These are phyloP conservation scores for Colletotrichum paranaense DNA, from an alignment of 2,329 filamentous ascomycete genomes.

Conservation along the genomic window DNA sequence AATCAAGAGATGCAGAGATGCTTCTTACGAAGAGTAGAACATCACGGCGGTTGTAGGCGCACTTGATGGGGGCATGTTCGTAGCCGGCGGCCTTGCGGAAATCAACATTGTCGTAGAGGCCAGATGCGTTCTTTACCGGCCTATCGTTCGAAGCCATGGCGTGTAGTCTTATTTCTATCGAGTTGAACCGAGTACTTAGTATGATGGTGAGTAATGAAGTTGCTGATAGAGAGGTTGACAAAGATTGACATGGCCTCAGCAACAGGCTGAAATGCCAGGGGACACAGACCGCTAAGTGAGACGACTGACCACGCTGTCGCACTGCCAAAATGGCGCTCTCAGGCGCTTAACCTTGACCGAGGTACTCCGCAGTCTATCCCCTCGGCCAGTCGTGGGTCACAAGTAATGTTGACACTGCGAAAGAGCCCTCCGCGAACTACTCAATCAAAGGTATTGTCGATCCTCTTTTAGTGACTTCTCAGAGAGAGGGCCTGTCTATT, in stretches of 20 bases:
- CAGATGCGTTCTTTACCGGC: slow-evolving; percentile 49
- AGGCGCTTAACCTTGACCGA: background rate
- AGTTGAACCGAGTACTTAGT: background rate
- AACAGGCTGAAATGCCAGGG: background rate
- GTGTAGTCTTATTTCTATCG: background rate
- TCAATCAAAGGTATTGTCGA: background rate
- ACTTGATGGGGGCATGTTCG: slow-evolving; percentile 50
- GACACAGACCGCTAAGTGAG: background rate
- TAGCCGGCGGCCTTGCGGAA: slow-evolving; percentile 51
- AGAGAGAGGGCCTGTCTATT: no score
- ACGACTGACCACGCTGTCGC: background rate
- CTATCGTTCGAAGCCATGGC: slow-evolving; percentile 39
- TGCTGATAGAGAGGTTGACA: background rate
- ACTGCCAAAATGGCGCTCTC: background rate
- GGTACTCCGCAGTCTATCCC: background rate
- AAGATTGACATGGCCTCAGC: no score
- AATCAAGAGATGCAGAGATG: no score
- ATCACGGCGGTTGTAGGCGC: slow-evolving; percentile 55
- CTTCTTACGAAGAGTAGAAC: slow-evolving; percentile 51
- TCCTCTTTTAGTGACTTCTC: background rate
- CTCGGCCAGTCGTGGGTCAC: background rate
- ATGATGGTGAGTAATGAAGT: no score
- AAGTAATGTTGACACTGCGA: background rate
- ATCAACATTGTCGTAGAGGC: slow-evolving; percentile 54
- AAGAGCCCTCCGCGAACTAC: background rate